These are phyloP conservation scores for Pythium grandisporangium DNA, from an alignment of 352 stramenopile genomes.

Conservation along the genomic window DNA sequence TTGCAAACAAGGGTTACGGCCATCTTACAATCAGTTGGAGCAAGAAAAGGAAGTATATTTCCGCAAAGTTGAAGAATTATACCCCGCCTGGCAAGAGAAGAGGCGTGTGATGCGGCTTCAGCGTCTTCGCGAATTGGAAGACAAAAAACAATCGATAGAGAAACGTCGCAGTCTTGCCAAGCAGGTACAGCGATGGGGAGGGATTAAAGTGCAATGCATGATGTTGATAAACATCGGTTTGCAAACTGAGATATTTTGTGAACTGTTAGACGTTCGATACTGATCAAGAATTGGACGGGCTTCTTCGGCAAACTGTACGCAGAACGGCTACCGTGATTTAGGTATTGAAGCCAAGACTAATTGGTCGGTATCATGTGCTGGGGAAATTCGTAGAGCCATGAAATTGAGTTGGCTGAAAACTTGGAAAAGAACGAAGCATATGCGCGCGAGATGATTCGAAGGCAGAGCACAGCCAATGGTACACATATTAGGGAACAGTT, in stretches of 20 bases:
- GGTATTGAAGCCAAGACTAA: too few relatives aligned
- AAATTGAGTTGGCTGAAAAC: conserved; percentile 64
- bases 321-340: too few relatives aligned
- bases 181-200: too few relatives aligned
- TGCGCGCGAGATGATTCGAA: conserved; percentile 48
- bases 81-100: conserved; percentile 66
- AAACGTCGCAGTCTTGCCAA: conserved; percentile 56
- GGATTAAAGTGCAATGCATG: too few relatives aligned
- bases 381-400: conserved; percentile 30
- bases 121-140: conserved; percentile 48
- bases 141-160: conserved; percentile 67
- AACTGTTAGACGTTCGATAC: conserved; percentile 66
- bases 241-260: too few relatives aligned
- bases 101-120: conserved; percentile 40
- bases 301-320: conserved; percentile 64
- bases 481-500: too few relatives aligned
- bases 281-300: conserved; percentile 53
- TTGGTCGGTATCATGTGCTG: background rate
- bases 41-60: conserved; percentile 59
- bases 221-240: too few relatives aligned
- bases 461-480: conserved; percentile 44
- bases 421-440: conserved; percentile 70
- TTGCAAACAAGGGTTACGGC: conserved; percentile 31
- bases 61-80: conserved; percentile 51
- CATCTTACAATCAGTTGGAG: conserved; percentile 25